Conservation (phyloP, 1,139 yeast genomes). For the Lipomyces yarrowii region DNA sequence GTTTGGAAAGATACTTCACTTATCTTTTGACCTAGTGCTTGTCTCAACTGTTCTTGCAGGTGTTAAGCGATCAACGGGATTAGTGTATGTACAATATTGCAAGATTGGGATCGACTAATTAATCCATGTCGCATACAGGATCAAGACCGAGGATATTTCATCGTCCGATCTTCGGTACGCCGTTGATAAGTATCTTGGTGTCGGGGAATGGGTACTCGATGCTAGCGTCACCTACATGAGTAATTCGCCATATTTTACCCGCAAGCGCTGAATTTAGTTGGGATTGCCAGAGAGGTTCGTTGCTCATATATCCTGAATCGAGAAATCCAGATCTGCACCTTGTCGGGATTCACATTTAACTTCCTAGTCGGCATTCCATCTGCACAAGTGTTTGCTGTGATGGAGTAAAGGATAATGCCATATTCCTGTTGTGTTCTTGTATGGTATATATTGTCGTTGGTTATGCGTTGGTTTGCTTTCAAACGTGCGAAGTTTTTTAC, state of each 20-base stretch:
- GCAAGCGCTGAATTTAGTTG: conserved; percentile 45
- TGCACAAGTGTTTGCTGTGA: not conserved
- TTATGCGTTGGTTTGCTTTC: not conserved
- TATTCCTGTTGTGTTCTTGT: not conserved
- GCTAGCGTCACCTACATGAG: conserved; percentile 70
- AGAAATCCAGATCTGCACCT: not conserved
- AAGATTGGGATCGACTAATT: not conserved
- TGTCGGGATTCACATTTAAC: not conserved
- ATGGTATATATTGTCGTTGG: not conserved
- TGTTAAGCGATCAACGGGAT: conserved; percentile 82
- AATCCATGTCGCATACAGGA: conserved; percentile 12
- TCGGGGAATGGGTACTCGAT: conserved; percentile 87
- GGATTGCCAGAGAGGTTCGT: not conserved
- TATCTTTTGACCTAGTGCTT: conserved; percentile 71
- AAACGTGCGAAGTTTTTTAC: not conserved
- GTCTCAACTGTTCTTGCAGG: conserved; percentile 88
- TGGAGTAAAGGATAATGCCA: not conserved
- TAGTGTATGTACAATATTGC: conserved; percentile 50
- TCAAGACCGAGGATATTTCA: conserved; percentile 45
- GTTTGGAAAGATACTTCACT: conserved; percentile 52
- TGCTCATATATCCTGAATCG: not conserved
- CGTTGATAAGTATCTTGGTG: conserved; percentile 66
- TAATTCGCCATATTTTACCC: conserved; percentile 71
- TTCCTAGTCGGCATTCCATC: not conserved
- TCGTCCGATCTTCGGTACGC: conserved; percentile 59